A percentile compares a stretch with the other conserved stretches of the same genome.
phyloP scores from a whole-genome alignment of 306 rosid species.

The Alnus glutinosa region DNA sequence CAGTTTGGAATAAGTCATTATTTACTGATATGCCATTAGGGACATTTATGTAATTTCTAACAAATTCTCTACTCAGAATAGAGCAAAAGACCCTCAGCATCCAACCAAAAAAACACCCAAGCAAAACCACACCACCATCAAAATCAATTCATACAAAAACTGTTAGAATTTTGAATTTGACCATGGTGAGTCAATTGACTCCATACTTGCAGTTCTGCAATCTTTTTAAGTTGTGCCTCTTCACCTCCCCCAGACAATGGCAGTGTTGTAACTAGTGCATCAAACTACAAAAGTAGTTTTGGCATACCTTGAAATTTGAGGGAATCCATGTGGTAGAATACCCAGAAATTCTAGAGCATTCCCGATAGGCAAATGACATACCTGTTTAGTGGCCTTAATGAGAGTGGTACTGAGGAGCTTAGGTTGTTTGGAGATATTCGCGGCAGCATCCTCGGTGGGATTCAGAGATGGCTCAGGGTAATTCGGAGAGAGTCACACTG shows the following conservation, averaged over 20 bases:
- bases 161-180: background rate
- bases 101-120: no score
- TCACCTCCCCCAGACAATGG: slow-evolving; percentile 77
- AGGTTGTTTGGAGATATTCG: slow-evolving; percentile 64
- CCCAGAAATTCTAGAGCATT: background rate
- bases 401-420: slow-evolving; percentile 71
- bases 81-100: no score
- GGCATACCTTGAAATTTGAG: background rate
- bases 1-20: no score
- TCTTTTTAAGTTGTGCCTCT: slow-evolving; percentile 78
- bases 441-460: slow-evolving; percentile 50
- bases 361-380: background rate
- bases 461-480: slow-evolving; percentile 79
- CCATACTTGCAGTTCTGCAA: slow-evolving; percentile 78
- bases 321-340: background rate
- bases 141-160: slow-evolving; percentile 6
- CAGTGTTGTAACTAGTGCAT: slow-evolving; percentile 77
- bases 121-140: no score
- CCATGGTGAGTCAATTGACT: background rate
- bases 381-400: slow-evolving; percentile 93
- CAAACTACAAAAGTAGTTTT: slow-evolving; percentile 54
- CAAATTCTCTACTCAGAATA: no score
- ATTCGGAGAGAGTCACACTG: slow-evolving; percentile 64
- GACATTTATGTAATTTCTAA: no score
- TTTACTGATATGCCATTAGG: no score